Percentiles rank a stretch among this genome's conserved stretches.
These are phyloP conservation scores for Viola odorata DNA, from an alignment of 345 rosid genomes.

Conservation along the genomic window DNA sequence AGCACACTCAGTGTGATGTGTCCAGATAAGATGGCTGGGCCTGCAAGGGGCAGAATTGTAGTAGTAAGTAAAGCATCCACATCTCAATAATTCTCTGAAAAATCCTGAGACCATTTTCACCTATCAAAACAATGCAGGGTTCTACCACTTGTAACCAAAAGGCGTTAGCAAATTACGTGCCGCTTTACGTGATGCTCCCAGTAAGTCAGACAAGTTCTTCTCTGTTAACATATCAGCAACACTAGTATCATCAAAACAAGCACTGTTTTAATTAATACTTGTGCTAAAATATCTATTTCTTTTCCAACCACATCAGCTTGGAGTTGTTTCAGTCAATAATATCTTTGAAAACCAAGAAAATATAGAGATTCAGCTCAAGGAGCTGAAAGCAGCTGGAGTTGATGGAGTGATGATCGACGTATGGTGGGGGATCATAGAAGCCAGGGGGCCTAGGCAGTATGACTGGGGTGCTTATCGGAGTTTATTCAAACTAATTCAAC, in stretches of 20 bases:
- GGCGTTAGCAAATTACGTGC: slow-evolving; percentile 65
- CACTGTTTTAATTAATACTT: neutral
- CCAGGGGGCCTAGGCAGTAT: slow-evolving; percentile 52
- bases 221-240: neutral
- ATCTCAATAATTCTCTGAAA: neutral
- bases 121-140: slow-evolving; percentile 32
- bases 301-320: slow-evolving; percentile 37
- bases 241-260: neutral
- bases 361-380: slow-evolving; percentile 49
- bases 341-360: slow-evolving; percentile 33
- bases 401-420: slow-evolving; percentile 86
- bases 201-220: slow-evolving; percentile 35
- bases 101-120: neutral
- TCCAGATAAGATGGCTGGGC: too few species aligned
- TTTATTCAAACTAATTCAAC: slow-evolving; percentile 45
- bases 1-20: too few species aligned
- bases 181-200: slow-evolving; percentile 79
- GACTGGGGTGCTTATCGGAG: slow-evolving; percentile 75
- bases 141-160: slow-evolving; percentile 26
- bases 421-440: slow-evolving; percentile 81
- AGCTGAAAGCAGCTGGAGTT: slow-evolving; percentile 54
- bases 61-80: neutral
- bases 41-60: too few species aligned
- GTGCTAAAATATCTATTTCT: neutral
- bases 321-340: slow-evolving; percentile 52